Evolutionary conservation across 2,329 filamentous ascomycete species (phyloP).

Genomic region (Apiospora malaysiana): DNA sequence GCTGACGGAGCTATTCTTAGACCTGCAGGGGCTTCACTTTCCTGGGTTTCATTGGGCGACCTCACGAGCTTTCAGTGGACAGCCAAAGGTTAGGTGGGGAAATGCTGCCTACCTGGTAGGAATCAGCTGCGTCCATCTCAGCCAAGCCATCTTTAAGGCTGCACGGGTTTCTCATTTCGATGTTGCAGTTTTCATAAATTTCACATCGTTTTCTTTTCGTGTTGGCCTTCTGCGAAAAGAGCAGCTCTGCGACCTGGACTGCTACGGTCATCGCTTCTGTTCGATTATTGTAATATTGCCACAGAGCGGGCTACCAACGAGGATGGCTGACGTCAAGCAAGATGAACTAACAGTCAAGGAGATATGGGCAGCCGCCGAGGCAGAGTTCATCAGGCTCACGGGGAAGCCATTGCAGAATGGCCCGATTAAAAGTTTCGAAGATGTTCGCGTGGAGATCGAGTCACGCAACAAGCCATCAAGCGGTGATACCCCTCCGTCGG

Average conservation of each 20-base stretch:
- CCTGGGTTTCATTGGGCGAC: not conserved
- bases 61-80: not conserved
- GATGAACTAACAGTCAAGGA: not conserved
- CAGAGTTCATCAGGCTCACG: not conserved
- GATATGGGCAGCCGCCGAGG: not conserved
- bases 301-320: not conserved
- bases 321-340: not conserved
- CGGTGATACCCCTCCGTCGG: not conserved
- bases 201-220: not conserved
- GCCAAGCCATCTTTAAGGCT: not conserved
- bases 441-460: not conserved
- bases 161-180: not conserved
- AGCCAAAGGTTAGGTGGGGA: not conserved
- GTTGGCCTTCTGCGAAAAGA: not conserved
- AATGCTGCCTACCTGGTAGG: not conserved
- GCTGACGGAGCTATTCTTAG: not conserved
- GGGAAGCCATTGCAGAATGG: not conserved
- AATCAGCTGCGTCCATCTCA: not conserved
- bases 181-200: not conserved
- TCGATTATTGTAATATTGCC: not conserved
- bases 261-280: not conserved
- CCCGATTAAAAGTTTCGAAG: not conserved
- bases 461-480: not conserved
- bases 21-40: not conserved
- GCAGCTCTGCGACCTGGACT: not conserved